Evolutionary conservation across 768 basidiomycete genomes (phyloP).

Genomic region (Panaeolus papilionaceus): DNA sequence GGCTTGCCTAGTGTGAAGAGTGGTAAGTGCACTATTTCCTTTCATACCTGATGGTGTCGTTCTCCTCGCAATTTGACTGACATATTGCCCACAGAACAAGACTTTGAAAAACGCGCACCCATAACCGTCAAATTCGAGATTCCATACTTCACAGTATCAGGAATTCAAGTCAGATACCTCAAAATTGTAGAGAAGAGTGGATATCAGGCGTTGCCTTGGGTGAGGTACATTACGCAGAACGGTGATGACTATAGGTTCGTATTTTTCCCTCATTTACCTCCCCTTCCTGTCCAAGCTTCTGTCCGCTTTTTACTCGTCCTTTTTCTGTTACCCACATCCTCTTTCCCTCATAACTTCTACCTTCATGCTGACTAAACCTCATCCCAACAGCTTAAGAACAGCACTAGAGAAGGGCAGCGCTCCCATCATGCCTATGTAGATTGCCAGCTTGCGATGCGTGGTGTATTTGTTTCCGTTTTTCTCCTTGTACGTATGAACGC

Average conservation of each 20-base stretch:
- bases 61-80: neutral
- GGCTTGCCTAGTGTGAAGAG: conserved; percentile 92
- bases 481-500: neutral
- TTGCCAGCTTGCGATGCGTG: neutral
- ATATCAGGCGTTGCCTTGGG: conserved; percentile 96
- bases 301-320: neutral
- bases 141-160: conserved; percentile 97
- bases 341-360: neutral
- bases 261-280: conserved; percentile 10
- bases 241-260: conserved; percentile 88
- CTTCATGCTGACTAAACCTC: neutral
- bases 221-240: conserved; percentile 91
- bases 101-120: conserved; percentile 88
- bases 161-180: conserved; percentile 96
- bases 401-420: conserved; percentile 78
- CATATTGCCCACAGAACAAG: conserved; percentile 54
- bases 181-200: conserved; percentile 99
- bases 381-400: conserved; percentile 62
- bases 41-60: neutral
- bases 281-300: neutral
- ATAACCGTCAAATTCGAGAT: conserved; percentile 99
- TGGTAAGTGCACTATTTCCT: conserved; percentile 57
- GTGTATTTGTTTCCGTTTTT: neutral
- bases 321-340: neutral
- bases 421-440: conserved; percentile 62